Base-by-base conservation (phyloP, 768 basidiomycete genomes). In the Mycena galopus region DNA sequence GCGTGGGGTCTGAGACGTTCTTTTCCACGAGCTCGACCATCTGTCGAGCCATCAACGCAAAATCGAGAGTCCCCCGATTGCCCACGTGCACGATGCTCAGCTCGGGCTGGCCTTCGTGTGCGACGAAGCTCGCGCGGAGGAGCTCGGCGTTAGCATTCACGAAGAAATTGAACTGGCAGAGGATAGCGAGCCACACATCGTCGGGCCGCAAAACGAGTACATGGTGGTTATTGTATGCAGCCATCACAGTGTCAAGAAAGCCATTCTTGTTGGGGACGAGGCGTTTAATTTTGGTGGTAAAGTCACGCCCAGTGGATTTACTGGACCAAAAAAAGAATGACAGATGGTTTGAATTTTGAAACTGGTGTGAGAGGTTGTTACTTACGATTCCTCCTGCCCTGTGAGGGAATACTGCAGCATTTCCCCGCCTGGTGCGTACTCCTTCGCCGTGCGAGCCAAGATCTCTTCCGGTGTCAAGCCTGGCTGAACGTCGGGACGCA, bases 51-150 rank as follows among this genome's bases (percentile, higher is more conserved):
- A 83, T 63, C 33, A 69, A 32, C 1, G 77, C 80, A 64, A 80
- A 81, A 55, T 81, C 73, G 1, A 64, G 14, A 2, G 44, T 66
- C 65, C 0, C 73, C 16, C 77, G 77, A 2, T 25, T 16, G 23
- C 75, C 71, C 6, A 25, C 62, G 44, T 42, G 17, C 23, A 21
- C 17, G 27, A 42, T 21, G 3, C 62, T 56, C 0, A 82, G 71
- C 29, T 73, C 66, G 35, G 75, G 74, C 59, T 78, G 74, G 29
- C 65, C 78, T 25, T 77, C 67, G 69, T 82, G 80, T 1, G 64
- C 53, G 9, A 82, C 80, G 62, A 82, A 83, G n/a, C 65, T 71
- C 4, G 71, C 75, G n/a, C n/a, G n/a, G n/a, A n/a, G n/a, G n/a
- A n/a, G n/a, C n/a, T n/a, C n/a, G n/a, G n/a, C n/a, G n/a, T n/a